These are phyloP conservation scores for Boechera divaricarpa DNA, from an alignment of 345 rosid genomes.

Conservation along the genomic window DNA sequence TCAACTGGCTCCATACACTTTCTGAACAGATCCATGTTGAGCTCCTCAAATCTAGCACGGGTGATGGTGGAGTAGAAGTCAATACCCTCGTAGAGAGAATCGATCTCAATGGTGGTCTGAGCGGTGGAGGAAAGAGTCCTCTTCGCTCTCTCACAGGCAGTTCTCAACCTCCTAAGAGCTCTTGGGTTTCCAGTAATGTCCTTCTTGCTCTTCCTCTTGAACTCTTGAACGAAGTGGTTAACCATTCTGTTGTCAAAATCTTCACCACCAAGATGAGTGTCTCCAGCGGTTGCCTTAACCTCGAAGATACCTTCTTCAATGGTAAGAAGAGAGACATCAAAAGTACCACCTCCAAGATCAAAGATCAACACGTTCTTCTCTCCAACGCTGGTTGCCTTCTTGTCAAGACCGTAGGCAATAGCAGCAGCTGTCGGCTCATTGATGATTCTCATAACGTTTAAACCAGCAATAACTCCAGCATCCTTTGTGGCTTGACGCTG, in stretches of 20 bases:
- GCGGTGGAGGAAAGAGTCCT: conserved; percentile 74
- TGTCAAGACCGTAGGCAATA: conserved; percentile 85
- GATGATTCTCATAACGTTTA: conserved; percentile 76
- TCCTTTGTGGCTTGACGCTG: conserved; percentile 87
- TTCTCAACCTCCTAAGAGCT: conserved; percentile 83
- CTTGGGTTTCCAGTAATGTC: conserved; percentile 75
- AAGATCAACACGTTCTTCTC: conserved; percentile 81
- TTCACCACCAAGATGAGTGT: conserved; percentile 82
- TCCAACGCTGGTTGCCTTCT: conserved; percentile 74
- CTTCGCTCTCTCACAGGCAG: conserved; percentile 72
- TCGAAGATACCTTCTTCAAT: conserved; percentile 83
- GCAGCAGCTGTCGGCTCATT: conserved; percentile 86
- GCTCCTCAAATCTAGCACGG: conserved; percentile 75
- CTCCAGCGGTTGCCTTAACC: conserved; percentile 82
- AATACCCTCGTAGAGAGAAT: conserved; percentile 71
- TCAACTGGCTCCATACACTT: conserved; percentile 81
- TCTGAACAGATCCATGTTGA: conserved; percentile 74
- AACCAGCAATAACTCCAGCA: conserved; percentile 81
- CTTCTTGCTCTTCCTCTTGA: conserved; percentile 75
- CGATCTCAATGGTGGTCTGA: conserved; percentile 76
- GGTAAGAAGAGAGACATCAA: conserved; percentile 81
- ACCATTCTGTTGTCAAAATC: conserved; percentile 86
- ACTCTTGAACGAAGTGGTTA: conserved; percentile 73
- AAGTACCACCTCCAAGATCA: conserved; percentile 85
- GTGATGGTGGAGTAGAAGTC: conserved; percentile 74